A percentile compares a stretch with the other conserved stretches of the same genome.
phyloP scores from a whole-genome alignment of 2,329 filamentous ascomycete genomes.

The Endocalyx cinctus region DNA sequence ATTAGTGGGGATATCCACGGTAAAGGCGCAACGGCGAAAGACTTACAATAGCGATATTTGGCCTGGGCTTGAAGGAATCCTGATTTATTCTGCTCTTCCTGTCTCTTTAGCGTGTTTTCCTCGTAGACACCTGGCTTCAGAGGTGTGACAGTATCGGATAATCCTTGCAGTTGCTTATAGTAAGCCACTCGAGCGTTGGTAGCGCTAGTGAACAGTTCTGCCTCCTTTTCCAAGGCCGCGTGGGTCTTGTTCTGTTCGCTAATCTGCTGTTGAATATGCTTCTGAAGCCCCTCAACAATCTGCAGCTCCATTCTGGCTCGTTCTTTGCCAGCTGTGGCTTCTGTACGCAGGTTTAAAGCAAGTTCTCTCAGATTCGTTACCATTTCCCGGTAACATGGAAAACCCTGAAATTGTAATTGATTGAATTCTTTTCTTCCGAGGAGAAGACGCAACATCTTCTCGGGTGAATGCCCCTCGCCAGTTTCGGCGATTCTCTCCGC shows the following conservation, averaged over 20 bases:
- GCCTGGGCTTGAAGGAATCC: slow-evolving; percentile 62
- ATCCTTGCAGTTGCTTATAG: slow-evolving; percentile 81
- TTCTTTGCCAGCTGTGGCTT: slow-evolving; percentile 46
- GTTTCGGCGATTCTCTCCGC: slow-evolving; percentile 57
- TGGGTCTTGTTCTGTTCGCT: slow-evolving; percentile 47
- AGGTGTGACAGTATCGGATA: slow-evolving; percentile 82
- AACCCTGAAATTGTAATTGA: slow-evolving; percentile 39
- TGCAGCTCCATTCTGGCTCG: slow-evolving; percentile 59
- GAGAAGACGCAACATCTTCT: slow-evolving; percentile 52
- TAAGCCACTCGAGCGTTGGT: slow-evolving; percentile 88
- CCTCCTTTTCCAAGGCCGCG: slow-evolving; percentile 58
- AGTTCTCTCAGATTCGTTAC: slow-evolving; percentile 66
- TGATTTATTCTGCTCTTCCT: slow-evolving; percentile 48
- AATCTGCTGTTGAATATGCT: slow-evolving; percentile 51
- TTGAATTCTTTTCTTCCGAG: slow-evolving; percentile 41
- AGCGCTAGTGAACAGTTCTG: slow-evolving; percentile 68
- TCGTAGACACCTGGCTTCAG: slow-evolving; percentile 61
- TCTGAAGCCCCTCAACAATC: slow-evolving; percentile 61
- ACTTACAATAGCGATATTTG: slow-evolving; percentile 68
- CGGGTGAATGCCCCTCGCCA: slow-evolving; percentile 66
- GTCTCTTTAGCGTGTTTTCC: no score
- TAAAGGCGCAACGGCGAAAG: neutral
- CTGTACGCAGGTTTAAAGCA: slow-evolving; percentile 53
- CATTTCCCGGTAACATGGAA: slow-evolving; percentile 66
- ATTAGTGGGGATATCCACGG: slow-evolving; percentile 14